phyloP scores from a whole-genome alignment of 73 alveolate genomes.

The Paramecium octaurelia region DNA sequence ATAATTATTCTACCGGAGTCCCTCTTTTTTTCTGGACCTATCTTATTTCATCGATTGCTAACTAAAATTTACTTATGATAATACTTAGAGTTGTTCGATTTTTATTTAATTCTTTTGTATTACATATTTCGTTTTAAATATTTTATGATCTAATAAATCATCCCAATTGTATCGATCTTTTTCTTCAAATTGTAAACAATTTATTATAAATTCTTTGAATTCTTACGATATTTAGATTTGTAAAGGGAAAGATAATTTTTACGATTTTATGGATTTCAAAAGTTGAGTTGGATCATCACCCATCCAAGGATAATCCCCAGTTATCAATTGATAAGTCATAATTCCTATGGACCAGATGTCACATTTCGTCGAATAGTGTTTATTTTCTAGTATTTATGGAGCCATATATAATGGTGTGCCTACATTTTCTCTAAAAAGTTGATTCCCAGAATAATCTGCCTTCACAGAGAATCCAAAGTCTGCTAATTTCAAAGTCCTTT shows the following conservation, averaged over 20 bases:
- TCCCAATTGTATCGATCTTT: background rate
- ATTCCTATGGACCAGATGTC: constrained; percentile 65
- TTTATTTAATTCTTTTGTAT: background rate
- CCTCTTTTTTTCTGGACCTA: background rate
- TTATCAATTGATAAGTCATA: constrained; percentile 44
- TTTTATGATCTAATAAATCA: background rate
- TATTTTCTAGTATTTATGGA: constrained; percentile 52
- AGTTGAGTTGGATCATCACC: background rate
- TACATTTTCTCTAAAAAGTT: constrained; percentile 23
- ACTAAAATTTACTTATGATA: background rate
- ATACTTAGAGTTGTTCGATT: background rate
- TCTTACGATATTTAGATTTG: background rate
- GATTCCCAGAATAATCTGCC: constrained; percentile 8
- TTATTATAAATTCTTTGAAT: background rate
- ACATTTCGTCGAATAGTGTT: constrained; percentile 43
- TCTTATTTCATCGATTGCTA: background rate
- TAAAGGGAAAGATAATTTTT: background rate
- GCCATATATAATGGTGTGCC: constrained; percentile 64
- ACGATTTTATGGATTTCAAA: background rate
- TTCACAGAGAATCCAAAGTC: constrained; percentile 56
- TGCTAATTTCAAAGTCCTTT: constrained; percentile 35
- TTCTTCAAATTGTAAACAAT: background rate
- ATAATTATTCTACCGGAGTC: background rate
- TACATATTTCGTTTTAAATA: background rate
- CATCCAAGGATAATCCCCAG: constrained; percentile 61